These are phyloP conservation scores for Gyromitra esculenta DNA, from an alignment of 2,329 filamentous ascomycete genomes.

Conservation along the genomic window DNA sequence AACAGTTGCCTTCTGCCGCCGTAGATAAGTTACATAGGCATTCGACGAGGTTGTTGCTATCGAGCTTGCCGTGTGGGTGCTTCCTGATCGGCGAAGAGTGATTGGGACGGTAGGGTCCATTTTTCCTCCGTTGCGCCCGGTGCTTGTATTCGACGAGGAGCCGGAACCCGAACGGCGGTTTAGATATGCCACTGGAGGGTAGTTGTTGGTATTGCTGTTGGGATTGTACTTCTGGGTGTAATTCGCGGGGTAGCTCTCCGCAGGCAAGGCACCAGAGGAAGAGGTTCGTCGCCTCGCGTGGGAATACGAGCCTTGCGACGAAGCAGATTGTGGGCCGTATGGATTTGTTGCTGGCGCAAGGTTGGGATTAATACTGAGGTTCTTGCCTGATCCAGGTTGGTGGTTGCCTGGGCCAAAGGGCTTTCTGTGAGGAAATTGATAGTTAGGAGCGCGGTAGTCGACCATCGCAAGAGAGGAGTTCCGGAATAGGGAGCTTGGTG, in stretches of 20 bases:
- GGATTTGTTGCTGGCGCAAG: conserved; percentile 37
- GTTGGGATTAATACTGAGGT: conserved; percentile 47
- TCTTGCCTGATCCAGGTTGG: conserved; percentile 36
- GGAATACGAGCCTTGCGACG: conserved; percentile 42
- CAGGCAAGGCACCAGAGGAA: conserved; percentile 49
- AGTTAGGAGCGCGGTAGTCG: conserved; percentile 49
- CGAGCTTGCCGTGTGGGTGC: conserved; percentile 52
- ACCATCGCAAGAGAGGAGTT: conserved; percentile 46
- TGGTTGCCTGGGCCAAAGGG: conserved; percentile 23
- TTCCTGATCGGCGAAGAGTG: conserved; percentile 49
- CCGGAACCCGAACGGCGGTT: conserved; percentile 45
- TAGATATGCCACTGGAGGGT: conserved; percentile 35
- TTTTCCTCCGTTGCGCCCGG: conserved; percentile 37
- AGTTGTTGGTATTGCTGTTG: conserved; percentile 32
- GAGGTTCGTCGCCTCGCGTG: conserved; percentile 50
- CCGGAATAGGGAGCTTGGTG: conserved; percentile 27
- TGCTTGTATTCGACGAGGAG: conserved; percentile 45
- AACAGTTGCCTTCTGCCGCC: conserved; percentile 96
- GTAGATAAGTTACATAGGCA: conserved; percentile 95
- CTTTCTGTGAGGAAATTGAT: conserved; percentile 52
- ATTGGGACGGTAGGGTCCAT: conserved; percentile 42
- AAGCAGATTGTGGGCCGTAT: conserved; percentile 44
- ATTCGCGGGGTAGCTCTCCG: conserved; percentile 41
- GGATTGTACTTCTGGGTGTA: conserved; percentile 33
- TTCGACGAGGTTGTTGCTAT: conserved; percentile 63